Percentiles rank a stretch among this genome's conserved stretches.
These are phyloP conservation scores for Diaporthe australafricana DNA, from an alignment of 2,329 filamentous ascomycete genomes.

Conservation along the genomic window DNA sequence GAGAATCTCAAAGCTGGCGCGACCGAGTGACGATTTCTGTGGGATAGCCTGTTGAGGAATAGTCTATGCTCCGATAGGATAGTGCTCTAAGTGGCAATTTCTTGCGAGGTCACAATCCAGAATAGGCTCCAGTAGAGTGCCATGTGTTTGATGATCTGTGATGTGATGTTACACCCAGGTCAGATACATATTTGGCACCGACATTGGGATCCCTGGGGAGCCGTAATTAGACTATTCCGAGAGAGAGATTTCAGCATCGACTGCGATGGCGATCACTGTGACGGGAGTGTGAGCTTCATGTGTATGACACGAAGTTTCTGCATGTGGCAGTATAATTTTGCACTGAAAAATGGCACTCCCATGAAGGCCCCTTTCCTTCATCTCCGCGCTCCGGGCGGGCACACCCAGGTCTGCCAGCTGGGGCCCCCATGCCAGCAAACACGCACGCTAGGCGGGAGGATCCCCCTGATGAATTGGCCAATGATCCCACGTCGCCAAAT, in stretches of 20 bases:
- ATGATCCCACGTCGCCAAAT: background rate
- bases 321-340: constrained; percentile 14
- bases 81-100: background rate
- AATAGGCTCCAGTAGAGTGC: background rate
- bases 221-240: constrained; percentile 14
- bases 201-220: constrained; percentile 3
- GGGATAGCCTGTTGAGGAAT: background rate
- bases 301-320: background rate
- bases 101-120: background rate
- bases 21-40: constrained; percentile 4
- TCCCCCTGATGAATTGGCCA: constrained; percentile 1
- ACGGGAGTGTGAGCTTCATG: background rate
- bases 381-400: constrained; percentile 21
- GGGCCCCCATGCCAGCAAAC: constrained; percentile 1
- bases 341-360: background rate
- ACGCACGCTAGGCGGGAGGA: background rate
- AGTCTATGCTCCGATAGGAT: constrained; percentile 16
- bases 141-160: constrained; percentile 7
- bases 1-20: background rate
- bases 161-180: background rate
- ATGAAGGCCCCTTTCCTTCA: constrained; percentile 7
- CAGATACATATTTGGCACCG: background rate
- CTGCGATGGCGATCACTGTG: constrained; percentile 3
- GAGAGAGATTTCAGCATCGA: background rate
- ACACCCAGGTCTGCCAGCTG: background rate